Conservation (phyloP, 176 grass and related monocot species). For the Carex pumila region DNA sequence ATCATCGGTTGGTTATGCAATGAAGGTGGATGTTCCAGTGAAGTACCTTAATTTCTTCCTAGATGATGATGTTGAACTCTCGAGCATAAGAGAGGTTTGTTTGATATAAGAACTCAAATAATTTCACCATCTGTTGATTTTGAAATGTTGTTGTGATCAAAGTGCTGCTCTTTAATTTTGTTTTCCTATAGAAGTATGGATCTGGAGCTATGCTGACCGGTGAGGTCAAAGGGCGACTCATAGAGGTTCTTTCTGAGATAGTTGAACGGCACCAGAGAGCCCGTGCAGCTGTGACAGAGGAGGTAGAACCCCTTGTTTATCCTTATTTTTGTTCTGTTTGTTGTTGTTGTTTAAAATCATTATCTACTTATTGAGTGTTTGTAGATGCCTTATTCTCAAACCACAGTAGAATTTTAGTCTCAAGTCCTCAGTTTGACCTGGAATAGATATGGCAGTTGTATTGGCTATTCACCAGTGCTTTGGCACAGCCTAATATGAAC, state of each 20-base stretch:
- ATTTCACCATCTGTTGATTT: neutral
- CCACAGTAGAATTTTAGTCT: neutral
- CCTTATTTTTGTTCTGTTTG: neutral
- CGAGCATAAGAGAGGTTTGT: constrained; percentile 69
- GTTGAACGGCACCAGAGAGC: constrained; percentile 73
- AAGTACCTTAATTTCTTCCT: constrained; percentile 98
- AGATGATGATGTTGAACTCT: constrained; percentile 79
- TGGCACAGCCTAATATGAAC: neutral
- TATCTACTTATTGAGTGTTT: neutral
- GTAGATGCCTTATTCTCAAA: neutral
- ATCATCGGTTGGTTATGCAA: constrained; percentile 10
- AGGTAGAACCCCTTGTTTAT: constrained; percentile 32
- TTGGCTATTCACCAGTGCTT: neutral
- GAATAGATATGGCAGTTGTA: no score
- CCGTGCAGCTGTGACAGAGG: constrained; percentile 56
- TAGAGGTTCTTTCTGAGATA: constrained; percentile 47
- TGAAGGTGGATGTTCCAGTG: constrained; percentile 83
- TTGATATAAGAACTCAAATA: neutral
- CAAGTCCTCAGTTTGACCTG: neutral
- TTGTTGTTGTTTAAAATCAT: neutral
- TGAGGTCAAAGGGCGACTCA: constrained; percentile 62
- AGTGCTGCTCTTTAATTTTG: neutral
- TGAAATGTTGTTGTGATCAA: neutral
- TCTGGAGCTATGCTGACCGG: constrained; percentile 73
- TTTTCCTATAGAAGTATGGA: constrained; percentile 58